Base-by-base conservation (phyloP, 1,139 yeast species). In the Yamadazyma friedrichii region DNA sequence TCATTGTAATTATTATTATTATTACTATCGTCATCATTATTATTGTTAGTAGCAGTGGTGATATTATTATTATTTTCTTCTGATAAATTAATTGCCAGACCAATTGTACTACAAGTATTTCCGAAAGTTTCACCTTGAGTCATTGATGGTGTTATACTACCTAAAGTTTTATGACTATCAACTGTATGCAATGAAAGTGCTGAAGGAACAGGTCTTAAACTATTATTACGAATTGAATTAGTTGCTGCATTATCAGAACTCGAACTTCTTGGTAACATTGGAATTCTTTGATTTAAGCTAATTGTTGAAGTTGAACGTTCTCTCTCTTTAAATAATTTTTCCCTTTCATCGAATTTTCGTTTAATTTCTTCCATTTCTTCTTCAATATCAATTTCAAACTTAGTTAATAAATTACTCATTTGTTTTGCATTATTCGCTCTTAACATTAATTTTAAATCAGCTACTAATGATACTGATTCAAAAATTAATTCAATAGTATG, bases 391-490 rank as follows among this genome's bases (percentile, higher is more conserved):
- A 48, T 50, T 42, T 63, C 67, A 36, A 73, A 68, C 30, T 60
- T 54, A 10, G 57, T 60, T 41, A 80, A 62, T 9, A 68, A 62
- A 33, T 64, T 63, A 6, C 80, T 70, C 75, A 82, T 73, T 42
- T 78, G 80, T 37, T 79, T 61, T n/a, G 78, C 82, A 53, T 82
- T 82, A 44, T 75, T 64, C 2, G 85, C 76, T 44, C 89, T 67
- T 36, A 83, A 59, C 73, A 84, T 70, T 45, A 84, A 59, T 50
- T 83, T 80, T 63, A 82, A 67, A 53, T 84, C 91, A 44, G 80
- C 76, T 0, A 78, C 78, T 36, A 82, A 59, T 0, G 81, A 76
- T 1, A 83, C 80, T 2, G 76, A 65, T 49, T 84, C 87, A 51
- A 76, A 77, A 31, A 84, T 74, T 38, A 79, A 56, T 45, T 81